Base-by-base conservation (phyloP, 108 stramenopile genomes). In the Stephanodiscus minutulus region DNA sequence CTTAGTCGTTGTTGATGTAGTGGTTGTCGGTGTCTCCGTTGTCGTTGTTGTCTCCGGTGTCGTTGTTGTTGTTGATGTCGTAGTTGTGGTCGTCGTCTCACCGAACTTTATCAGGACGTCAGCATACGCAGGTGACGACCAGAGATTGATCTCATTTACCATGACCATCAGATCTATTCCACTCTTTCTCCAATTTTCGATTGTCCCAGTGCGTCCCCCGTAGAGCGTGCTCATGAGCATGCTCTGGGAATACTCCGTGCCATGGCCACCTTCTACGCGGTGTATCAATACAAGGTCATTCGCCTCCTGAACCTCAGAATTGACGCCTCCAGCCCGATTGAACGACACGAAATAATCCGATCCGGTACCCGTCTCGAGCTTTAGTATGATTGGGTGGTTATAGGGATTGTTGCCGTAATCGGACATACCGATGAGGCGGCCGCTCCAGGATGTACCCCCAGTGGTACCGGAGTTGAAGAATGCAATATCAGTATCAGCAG, bases 351-450 rank as follows among this genome's bases (percentile, higher is more conserved):
- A 79, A 7, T 63, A 39, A 57, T 79, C 78, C 2, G 47, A 31
- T 13, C 50, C 46, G 3, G 0, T 20, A 12, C 68, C 67, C 20
- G 53, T 36, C 73, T 73, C 72, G 22, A 74, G 15, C 35, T 74
- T 74, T 7, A 80, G 37, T 12, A 74, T 61, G 57, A 80, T 43
- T 31, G 67, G 79, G 13, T 31, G n/a, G 10, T 37, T 25, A 18
- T 56, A 35, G 31, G 73, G 61, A 15, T 69, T 80, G 61, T 68
- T 70, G 12, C 50, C n/a, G 43, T 82, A 82, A 28, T 82, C 81
- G 37, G 81, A 75, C 47, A 82, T 61, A 0, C 79, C 79, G 47
- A 74, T 63, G 1, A 80, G 58, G 7, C 31, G 35, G 13, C 59
- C 59, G 48, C 48, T 18, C 74, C 65, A 75, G 7, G 50, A 28